Base-by-base conservation (phyloP, 352 stramenopile species). In the Globisporangium heterothallicum region DNA sequence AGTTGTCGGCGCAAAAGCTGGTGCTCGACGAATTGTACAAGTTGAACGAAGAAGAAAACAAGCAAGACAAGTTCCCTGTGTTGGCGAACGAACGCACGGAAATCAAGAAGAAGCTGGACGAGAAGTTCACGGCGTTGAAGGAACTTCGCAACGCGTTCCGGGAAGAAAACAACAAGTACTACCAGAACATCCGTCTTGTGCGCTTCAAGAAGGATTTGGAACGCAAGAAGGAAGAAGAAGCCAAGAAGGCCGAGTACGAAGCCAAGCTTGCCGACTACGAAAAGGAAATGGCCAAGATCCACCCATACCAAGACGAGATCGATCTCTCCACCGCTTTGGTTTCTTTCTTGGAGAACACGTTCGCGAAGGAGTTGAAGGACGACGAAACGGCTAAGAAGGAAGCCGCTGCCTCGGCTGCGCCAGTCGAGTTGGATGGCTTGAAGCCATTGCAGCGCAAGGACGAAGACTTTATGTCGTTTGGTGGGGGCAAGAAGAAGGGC, bases 181-280 rank as follows among this genome's bases (percentile, higher is more conserved):
- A 95, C 69, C 77, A 97, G 61, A 91, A 95, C 70, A 88, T 96
- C 42, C 78, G 79, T 56, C 76, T 86, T 16, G 72, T 88, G 52
- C 83, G 85, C 56, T 88, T 87, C 59, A 92, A 91, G 66, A 87
- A 92, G 65, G 80, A 92, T 24, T 59, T 92, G 2, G 75, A 91
- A 57, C 75, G 75, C 56, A 78, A 93, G 68, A 84, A 85, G 65
- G 76, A 93, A 59, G 79, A 94, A 46, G 79, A 88, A 25, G 65
- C 52, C 25, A 83, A 83, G 56, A 83, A 86, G 56, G 72, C 79
- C 38, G 80, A 97, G 56, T 95, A 95, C 54, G 92, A 97, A 43
- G 88, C 92, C 61, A 97, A 97, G 72, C 84, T 98, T 58, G 84
- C 96, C n/a, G 78, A 97, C 56, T 98, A 98, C 68, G 92, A 98